Base-by-base conservation (phyloP, 2,329 filamentous ascomycete genomes). In the Emmonsia crescens region DNA sequence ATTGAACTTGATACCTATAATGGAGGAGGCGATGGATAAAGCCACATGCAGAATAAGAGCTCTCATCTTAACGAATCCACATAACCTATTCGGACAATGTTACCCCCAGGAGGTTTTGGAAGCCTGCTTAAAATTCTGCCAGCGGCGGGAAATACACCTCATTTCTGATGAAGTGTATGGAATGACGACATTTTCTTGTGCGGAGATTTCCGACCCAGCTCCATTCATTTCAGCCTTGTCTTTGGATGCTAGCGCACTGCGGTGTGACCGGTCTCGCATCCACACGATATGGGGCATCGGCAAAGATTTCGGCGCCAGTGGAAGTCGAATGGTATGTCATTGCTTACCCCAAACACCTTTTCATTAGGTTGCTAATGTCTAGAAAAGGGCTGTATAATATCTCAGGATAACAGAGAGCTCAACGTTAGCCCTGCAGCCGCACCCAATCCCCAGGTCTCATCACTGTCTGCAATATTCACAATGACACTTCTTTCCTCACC, bases 141-240 rank as follows among this genome's bases (percentile, higher is more conserved):
- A 66, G 29, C 49, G 63, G 21, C 51, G 59, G 29, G 58, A 63
- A 6, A 65, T 71, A 38, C 69, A 71, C 55, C 67, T 68, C 59
- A 68, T 71, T n/a, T 68, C 67, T 3, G 65, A 72, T 60, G 70
- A 72, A 55, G 62, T 68, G 12, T 71, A 71, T 57, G 68, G 63
- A 9, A 60, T 71, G 57, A 64, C 63, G 16, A 48, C 49, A 52
- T 67, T 65, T 58, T 58, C 64, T 24, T 59, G 61, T 56, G 63
- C 61, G 14, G 66, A 66, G 46, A 60, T 64, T 29, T 57, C 57
- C 5, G 60, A 63, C 6, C 57, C 62, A 16, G 46, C 48, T 6
- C 65, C 65, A 5, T 68, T 67, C 44, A 52, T 64, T 24, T 67
- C 66, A 6, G 64, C 61, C 3, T 55, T 68, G 40, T 62, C 61